Evolutionary conservation across 2,329 filamentous ascomycete genomes (phyloP).

Genomic region (Biscogniauxia sp.): DNA sequence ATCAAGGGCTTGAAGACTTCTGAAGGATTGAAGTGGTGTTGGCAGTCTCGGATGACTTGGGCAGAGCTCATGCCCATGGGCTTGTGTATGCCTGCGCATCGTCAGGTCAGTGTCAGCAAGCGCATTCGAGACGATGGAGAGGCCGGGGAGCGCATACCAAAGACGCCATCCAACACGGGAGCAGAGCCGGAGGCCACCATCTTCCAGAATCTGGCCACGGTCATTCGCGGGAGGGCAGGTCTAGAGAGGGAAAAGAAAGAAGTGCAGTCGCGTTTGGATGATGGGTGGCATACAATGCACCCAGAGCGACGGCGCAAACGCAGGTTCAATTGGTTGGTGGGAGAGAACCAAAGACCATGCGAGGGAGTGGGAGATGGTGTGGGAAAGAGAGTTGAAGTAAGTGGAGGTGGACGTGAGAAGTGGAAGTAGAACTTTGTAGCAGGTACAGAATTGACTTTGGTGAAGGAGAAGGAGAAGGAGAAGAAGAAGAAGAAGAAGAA

Average conservation of each 20-base stretch:
- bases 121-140: not conserved
- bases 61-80: slow-evolving; percentile 83
- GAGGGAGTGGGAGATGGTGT: not conserved
- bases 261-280: not conserved
- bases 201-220: slow-evolving; percentile 34
- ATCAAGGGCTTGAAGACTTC: slow-evolving; percentile 76
- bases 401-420: too few relatives aligned
- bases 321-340: not conserved
- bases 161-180: slow-evolving; percentile 54
- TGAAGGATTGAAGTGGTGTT: slow-evolving; percentile 80
- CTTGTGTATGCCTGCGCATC: slow-evolving; percentile 67
- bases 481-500: not conserved
- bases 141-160: slow-evolving; percentile 43
- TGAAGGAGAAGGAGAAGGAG: not conserved
- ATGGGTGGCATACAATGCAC: too few relatives aligned
- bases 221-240: slow-evolving; percentile 30
- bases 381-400: not conserved
- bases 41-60: slow-evolving; percentile 84
- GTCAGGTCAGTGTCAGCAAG: slow-evolving; percentile 6
- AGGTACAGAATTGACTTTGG: not conserved
- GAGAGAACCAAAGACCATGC: not conserved
- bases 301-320: not conserved
- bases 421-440: not conserved
- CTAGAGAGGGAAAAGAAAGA: not conserved
- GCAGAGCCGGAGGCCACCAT: slow-evolving; percentile 49